Conservation (phyloP, 805 yeast species). For the Metschnikowia colocasiae region DNA sequence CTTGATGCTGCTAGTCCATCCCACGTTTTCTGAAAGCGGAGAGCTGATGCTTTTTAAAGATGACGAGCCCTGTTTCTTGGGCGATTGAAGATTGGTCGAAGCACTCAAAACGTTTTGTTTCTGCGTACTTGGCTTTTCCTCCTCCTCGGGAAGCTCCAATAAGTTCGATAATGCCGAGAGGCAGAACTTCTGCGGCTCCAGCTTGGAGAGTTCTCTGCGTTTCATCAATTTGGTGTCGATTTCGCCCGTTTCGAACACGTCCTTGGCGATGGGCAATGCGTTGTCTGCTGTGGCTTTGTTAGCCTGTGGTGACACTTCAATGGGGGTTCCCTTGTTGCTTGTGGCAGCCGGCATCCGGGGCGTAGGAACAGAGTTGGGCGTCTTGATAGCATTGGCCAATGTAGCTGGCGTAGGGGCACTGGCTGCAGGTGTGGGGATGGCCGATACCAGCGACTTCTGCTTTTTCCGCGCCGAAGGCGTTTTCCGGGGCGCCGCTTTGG, state of each 20-base stretch:
- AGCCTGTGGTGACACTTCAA: conserved; percentile 31
- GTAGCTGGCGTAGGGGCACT: conserved; percentile 38
- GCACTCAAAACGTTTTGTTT: conserved; percentile 12
- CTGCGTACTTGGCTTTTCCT: conserved; percentile 5
- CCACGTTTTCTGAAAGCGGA: conserved; percentile 33
- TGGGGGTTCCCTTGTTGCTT: conserved; percentile 42
- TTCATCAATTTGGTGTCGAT: conserved; percentile 42
- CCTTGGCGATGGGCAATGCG: conserved; percentile 16
- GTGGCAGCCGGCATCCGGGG: conserved; percentile 37
- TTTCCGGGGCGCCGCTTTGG: conserved; percentile 3
- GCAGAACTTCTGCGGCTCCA: conserved; percentile 48
- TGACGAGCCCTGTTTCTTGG: neutral
- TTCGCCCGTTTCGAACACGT: conserved; percentile 22
- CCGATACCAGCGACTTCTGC: conserved; percentile 22
- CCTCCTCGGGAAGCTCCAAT: conserved; percentile 41
- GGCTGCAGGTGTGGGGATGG: conserved; percentile 35
- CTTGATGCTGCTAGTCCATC: conserved; percentile 45
- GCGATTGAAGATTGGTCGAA: neutral
- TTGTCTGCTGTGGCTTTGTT: conserved; percentile 7
- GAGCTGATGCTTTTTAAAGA: conserved; percentile 16
- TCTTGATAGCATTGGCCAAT: conserved; percentile 37
- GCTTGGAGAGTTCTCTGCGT: conserved; percentile 43
- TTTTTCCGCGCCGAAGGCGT: conserved; percentile 8
- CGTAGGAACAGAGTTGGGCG: conserved; percentile 42
- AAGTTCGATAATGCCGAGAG: conserved; percentile 50